Evolutionary conservation across 352 stramenopile genomes (phyloP), one percentile per base, ranked within the genome.

Genomic region (Phytophthora ohioensis): DNA sequence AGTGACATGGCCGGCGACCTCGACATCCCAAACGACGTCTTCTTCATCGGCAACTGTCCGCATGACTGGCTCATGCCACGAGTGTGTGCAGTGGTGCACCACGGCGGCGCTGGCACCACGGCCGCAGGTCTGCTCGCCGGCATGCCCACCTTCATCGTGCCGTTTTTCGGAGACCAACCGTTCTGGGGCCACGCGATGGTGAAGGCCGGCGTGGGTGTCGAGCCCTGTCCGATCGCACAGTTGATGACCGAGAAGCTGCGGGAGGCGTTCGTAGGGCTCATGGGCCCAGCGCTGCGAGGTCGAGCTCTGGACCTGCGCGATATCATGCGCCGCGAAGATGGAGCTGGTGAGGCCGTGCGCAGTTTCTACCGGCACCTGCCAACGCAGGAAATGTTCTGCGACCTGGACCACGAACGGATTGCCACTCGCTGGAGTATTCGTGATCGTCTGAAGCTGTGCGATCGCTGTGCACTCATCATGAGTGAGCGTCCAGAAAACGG

Each of bases 111-210:
- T 6, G 64, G 64, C 2, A 72, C 64, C 3, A 72, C 64, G 8
- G 64, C 64, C 4, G 90, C 92, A 6, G 94, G 92, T 32, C 67
- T 98, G 7, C 49, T 93, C 15, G 88, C 87, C 31, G 91, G 91
- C 2, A 92, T 97, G 31, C 93, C 94, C 5, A 98, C 91, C 8
- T 91, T 98, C 63, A 86, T 98, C n/a, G 92, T 92, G 61, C 94
- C 94, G n/a, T 98, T 98, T 63, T 98, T 98, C 76, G 91, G 89
- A 13, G 94, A 98, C 68, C 94, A 98, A 66, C 87, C 80, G 35
- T 98, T 98, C 73, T 98, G 94, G 94, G 92, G 90, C 3, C 80
- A 90, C 38, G 91, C 93, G 2, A 80, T 97, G 0, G 73, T 86
- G 36, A 81, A 73, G 0, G 79, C 84, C 5, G 85, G 87, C 10